Evolutionary conservation across 2,329 filamentous ascomycete genomes (phyloP).

Genomic region (Cladosporium sp.): DNA sequence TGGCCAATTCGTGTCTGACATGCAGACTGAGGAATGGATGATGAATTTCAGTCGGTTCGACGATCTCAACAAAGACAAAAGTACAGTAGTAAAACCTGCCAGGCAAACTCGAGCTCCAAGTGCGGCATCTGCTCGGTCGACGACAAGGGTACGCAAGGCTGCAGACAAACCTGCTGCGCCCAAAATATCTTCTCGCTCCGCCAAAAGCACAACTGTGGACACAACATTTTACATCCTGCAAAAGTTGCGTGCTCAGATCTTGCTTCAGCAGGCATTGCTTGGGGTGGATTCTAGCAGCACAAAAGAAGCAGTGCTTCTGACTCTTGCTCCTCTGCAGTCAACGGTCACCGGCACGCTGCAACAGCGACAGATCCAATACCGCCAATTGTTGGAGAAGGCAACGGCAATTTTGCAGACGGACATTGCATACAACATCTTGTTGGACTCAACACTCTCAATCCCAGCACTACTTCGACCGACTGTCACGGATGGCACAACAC

Average conservation of each 20-base stretch:
- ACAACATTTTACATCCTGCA: background rate
- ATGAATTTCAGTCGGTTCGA: conserved; percentile 5
- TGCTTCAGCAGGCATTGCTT: background rate
- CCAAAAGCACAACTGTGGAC: background rate
- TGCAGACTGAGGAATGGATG: conserved; percentile 17
- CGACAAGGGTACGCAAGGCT: background rate
- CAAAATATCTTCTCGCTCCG: background rate
- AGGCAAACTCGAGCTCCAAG: background rate
- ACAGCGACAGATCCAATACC: conserved; percentile 7
- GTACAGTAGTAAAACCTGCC: background rate
- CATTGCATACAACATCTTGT: conserved; percentile 68
- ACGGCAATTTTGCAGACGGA: conserved; percentile 53
- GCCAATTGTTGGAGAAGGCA: conserved; percentile 7
- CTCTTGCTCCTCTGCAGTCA: conserved; percentile 1
- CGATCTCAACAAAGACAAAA: background rate
- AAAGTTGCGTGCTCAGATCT: background rate
- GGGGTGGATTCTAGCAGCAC: background rate
- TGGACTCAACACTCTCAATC: conserved; percentile 89
- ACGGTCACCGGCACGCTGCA: conserved; percentile 3
- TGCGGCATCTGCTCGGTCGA: background rate
- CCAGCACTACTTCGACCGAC: conserved; percentile 58
- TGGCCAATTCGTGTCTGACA: conserved; percentile 9
- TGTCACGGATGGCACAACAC: background rate
- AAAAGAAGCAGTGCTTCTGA: background rate
- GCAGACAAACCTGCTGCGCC: background rate